Base-by-base conservation (phyloP, 2,329 filamentous ascomycete species). In the Penicillium brasilianum region DNA sequence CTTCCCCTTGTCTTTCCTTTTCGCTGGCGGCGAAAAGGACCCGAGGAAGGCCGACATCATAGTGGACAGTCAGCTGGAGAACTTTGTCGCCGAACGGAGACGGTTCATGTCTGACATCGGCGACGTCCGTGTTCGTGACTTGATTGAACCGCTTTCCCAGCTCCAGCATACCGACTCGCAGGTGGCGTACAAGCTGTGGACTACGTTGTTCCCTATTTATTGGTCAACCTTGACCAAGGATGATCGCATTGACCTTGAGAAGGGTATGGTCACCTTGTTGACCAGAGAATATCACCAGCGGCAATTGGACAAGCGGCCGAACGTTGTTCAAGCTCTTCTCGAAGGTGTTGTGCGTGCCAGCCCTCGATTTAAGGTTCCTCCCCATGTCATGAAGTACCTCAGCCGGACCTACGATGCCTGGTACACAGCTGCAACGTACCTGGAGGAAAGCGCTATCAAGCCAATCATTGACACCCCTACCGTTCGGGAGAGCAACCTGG, bases 251-350 rank as follows among this genome's bases (percentile, higher is more conserved):
- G 95, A 99, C 65, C 84, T 99, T 36, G 92, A 98, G 76, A 92
- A 93, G 69, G 93, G 92, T 14, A 87, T 99, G 77, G 91, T 97
- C n/a, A 85, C 88, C 3, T 83, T 99, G 11, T 83, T 99, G 10
- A 97, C 94, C 2, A 96, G 96, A 73, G 96, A 99, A 71, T 98
- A 94, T 76, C 95, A 99, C 75, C 91, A 91, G 63, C 88, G 94
- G 55, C 95, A 99, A 74, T 89, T 98, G 58, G 95, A 98, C 76
- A 93, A 92, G 79, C 87, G 96, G 50, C 96, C 95, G 2, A 99
- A 99, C 71, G 96, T 97, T 36, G 89, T 99, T 2, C 92, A 97
- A 71, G 95, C 93, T 8, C 84, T 99, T 60, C 84, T 99, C 6
- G 91, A 96, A 70, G 95, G 92, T 43, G 90, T 92, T 37, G 91